Evolutionary conservation across 176 grass and related monocot genomes (phyloP), one percentile per base, ranked within the genome.

Genomic region (Pontederia crassipes): DNA sequence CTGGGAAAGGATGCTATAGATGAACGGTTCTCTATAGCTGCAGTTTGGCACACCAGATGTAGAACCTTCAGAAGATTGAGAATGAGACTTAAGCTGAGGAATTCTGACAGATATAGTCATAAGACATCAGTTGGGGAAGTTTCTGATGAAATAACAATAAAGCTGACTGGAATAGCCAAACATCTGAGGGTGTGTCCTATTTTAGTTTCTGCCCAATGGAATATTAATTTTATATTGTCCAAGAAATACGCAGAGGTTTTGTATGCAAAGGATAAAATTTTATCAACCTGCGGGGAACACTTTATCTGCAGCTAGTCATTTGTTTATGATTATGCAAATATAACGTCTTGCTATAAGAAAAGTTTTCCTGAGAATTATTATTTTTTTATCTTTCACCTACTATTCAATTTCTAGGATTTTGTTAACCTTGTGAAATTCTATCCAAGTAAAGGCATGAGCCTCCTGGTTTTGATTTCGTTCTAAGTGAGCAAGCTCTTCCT

Each of bases 81-180:
- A 8, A 14, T 79, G 58, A 83, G 64, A 56, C 74, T 83, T 70
- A 76, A 74, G 45, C 65, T 89, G 29, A 86, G 74, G 64, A 59
- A 74, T 72, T 82, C 79, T 49, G 74, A 89, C 64, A 74, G 90
- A 12, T 86, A 89, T 35, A 62, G 86, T 55, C 52, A 74, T 51
- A 60, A 4, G 29, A 74, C 67, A 77, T 89, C 68, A 1, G 77
- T 52, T 54, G 74, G 90, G 45, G 85, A 89, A 71, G 71, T 73
- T 53, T 17, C 79, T 13, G 60, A 79, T 60, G 90, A 95, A 82
- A 71, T 95, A 73, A 52, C 59, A 14, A 74, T 95, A 11, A 81
- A 79, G 70, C 54, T 89, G 62, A 46, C 3, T 12, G 71, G 71
- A 8, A 49, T 95, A 29, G 76, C 80, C 15, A 15, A 55, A 0